phyloP scores from a whole-genome alignment of 179 eudicot species.

The Spinacia oleracea region DNA sequence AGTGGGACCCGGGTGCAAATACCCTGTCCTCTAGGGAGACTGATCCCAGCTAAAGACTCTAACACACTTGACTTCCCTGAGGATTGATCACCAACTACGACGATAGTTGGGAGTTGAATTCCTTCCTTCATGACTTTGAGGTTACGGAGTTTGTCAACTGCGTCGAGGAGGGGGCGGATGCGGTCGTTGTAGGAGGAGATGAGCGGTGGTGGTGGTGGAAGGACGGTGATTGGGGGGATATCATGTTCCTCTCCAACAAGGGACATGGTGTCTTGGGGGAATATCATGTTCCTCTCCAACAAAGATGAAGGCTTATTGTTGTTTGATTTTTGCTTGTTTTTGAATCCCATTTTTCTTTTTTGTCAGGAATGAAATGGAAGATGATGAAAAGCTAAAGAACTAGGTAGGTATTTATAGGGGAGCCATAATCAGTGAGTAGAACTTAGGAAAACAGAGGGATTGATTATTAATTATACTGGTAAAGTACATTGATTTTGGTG shows the following conservation, averaged over 20 bases:
- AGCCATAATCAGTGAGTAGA: too few relatives aligned
- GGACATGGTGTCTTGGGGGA: neutral
- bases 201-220: constrained; percentile 42
- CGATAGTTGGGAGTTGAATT: constrained; percentile 56
- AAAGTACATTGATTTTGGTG: too few relatives aligned
- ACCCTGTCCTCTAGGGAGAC: constrained; percentile 61
- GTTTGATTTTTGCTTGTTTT: neutral
- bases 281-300: too few relatives aligned
- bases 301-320: neutral
- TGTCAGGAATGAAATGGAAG: too few relatives aligned
- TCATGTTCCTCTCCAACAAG: neutral
- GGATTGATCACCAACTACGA: constrained; percentile 62
- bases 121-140: constrained; percentile 56
- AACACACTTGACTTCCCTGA: constrained; percentile 57
- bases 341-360: neutral
- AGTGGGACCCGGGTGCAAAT: constrained; percentile 66
- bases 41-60: constrained; percentile 56
- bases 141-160: constrained; percentile 46
- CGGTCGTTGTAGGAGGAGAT: constrained; percentile 44
- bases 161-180: constrained; percentile 48
- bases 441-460: too few relatives aligned
- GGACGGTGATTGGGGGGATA: constrained; percentile 10
- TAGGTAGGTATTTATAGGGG: too few relatives aligned
- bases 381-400: too few relatives aligned
- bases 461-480: too few relatives aligned